These are phyloP conservation scores for Papiliotrema terrestris DNA, from an alignment of 1,284 basidiomycete genomes.

Conservation along the genomic window DNA sequence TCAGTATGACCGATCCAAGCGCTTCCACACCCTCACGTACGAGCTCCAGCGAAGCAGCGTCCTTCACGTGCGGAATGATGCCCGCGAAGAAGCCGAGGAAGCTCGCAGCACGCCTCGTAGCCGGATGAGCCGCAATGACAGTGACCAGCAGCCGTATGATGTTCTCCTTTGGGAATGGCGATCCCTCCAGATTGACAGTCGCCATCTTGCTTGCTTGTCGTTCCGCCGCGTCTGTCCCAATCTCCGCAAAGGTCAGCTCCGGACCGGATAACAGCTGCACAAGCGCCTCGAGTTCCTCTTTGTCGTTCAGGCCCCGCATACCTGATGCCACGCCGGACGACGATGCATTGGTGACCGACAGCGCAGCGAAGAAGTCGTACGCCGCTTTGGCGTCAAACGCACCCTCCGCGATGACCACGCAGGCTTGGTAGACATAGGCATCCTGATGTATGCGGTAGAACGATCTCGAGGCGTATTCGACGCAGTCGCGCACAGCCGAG, in stretches of 20 bases:
- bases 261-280: conserved; percentile 54
- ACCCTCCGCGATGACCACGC: conserved; percentile 60
- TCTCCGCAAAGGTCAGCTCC: conserved; percentile 53
- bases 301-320: conserved; percentile 62
- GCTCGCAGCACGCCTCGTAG: conserved; percentile 61
- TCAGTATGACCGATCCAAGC: conserved; percentile 48
- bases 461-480: conserved; percentile 67
- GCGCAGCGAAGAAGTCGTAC: conserved; percentile 27
- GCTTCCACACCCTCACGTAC: conserved; percentile 67
- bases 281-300: conserved; percentile 67
- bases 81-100: conserved; percentile 64
- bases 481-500: conserved; percentile 61
- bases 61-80: conserved; percentile 61
- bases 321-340: conserved; percentile 55
- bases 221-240: conserved; percentile 61
- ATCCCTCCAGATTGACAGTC: conserved; percentile 60
- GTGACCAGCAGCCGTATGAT: conserved; percentile 70
- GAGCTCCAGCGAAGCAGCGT: conserved; percentile 56
- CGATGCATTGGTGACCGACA: conserved; percentile 18
- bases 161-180: conserved; percentile 61
- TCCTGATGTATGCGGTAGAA: conserved; percentile 74
- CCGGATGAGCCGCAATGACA: conserved; percentile 71
- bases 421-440: conserved; percentile 68
- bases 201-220: conserved; percentile 54
- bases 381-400: conserved; percentile 54